These are phyloP conservation scores for Ustilago lituana DNA, from an alignment of 1,284 basidiomycete species.

Conservation along the genomic window DNA sequence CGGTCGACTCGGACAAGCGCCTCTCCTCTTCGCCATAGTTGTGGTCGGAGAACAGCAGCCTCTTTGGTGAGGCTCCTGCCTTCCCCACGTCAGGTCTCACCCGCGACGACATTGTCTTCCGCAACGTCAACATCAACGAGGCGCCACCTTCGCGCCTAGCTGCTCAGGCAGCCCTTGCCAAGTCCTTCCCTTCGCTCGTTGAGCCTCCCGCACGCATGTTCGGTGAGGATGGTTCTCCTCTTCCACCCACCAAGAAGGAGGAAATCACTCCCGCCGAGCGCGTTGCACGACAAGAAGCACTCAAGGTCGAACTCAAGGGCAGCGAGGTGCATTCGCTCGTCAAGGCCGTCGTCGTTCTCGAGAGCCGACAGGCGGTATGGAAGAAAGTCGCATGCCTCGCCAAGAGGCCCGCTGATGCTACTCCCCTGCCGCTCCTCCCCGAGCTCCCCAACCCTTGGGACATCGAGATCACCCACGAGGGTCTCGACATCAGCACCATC, in stretches of 20 bases:
- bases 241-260: conserved; percentile 52
- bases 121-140: conserved; percentile 17
- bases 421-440: conserved; percentile 37
- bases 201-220: conserved; percentile 51
- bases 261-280: conserved; percentile 46
- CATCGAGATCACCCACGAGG: conserved; percentile 44
- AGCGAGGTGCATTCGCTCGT: conserved; percentile 48
- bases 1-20: conserved; percentile 16
- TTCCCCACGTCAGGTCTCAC: conserved; percentile 28
- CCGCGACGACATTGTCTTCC: conserved; percentile 40
- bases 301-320: conserved; percentile 42
- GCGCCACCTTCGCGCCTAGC: conserved; percentile 17
- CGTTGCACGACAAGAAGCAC: conserved; percentile 40
- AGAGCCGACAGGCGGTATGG: conserved; percentile 42
- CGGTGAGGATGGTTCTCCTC: conserved; percentile 42
- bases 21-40: conserved; percentile 9
- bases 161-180: conserved; percentile 26
- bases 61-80: conserved; percentile 17
- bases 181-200: conserved; percentile 35
- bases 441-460: conserved; percentile 52
- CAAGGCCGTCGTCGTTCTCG: conserved; percentile 51
- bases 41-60: conserved; percentile 20
- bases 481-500: conserved; percentile 44
- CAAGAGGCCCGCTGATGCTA: conserved; percentile 13
- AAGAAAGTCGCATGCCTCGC: conserved; percentile 37